These are phyloP conservation scores for Vaccinium myrtillus DNA, from an alignment of 148 eudicot genomes.

Conservation along the genomic window DNA sequence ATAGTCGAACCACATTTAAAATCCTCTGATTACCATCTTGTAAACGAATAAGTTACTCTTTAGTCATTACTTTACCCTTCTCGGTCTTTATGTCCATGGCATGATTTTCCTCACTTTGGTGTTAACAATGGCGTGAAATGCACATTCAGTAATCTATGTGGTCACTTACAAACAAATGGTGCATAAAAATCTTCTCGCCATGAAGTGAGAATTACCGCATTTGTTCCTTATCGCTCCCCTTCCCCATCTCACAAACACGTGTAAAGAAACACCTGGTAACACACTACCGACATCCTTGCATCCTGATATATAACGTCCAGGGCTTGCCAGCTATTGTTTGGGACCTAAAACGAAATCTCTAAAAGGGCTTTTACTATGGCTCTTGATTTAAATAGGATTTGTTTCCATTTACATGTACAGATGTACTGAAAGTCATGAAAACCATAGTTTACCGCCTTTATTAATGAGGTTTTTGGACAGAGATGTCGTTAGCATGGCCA, in stretches of 20 bases:
- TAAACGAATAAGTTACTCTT: background rate
- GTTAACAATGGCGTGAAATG: background rate
- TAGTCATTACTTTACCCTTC: background rate
- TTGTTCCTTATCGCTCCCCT: background rate
- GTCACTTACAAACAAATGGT: background rate
- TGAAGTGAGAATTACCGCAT: background rate
- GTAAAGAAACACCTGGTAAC: too few relatives aligned
- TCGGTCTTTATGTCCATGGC: background rate
- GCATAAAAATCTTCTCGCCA: background rate
- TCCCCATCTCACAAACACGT: background rate
- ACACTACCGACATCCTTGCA: background rate
- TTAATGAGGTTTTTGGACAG: background rate
- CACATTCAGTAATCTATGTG: background rate
- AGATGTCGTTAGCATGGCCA: background rate
- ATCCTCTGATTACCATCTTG: background rate
- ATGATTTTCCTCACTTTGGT: background rate
- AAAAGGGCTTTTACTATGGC: background rate
- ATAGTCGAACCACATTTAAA: background rate
- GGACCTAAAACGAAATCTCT: background rate
- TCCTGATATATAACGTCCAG: background rate
- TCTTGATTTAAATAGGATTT: background rate
- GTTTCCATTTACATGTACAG: background rate
- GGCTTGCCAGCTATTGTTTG: background rate
- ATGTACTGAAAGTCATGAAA: background rate
- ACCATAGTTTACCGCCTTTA: background rate